phyloP scores from a whole-genome alignment of 2,329 filamentous ascomycete species.

The Podosphaera xanthii region DNA sequence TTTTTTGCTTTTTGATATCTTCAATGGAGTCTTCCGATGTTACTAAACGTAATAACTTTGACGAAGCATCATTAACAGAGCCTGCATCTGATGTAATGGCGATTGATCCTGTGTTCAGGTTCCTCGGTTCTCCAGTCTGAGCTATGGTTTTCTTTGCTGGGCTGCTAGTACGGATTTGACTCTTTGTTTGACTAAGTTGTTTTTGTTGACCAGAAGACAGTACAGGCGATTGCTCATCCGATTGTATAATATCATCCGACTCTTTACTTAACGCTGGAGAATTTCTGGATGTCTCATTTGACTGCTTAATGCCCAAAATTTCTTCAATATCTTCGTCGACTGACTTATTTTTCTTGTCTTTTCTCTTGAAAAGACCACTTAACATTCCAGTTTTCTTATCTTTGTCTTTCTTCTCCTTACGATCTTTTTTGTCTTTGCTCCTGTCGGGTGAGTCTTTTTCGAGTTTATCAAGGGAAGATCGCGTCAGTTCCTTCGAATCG shows the following conservation, averaged over 20 bases:
- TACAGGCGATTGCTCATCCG: constrained; percentile 11
- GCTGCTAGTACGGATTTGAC: constrained; percentile 27
- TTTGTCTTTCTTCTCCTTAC: constrained; percentile 35
- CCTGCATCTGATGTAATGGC: too few relatives aligned
- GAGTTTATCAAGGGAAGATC: constrained; percentile 52
- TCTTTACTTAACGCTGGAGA: constrained; percentile 16
- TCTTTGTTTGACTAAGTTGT: constrained; percentile 21
- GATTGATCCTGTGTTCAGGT: constrained; percentile 8
- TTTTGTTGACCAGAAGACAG: constrained; percentile 22
- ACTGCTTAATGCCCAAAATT: constrained; percentile 13
- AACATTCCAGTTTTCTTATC: constrained; percentile 35
- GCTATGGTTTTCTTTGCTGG: constrained; percentile 7
- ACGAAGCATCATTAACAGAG: constrained; percentile 1
- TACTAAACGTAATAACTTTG: constrained; percentile 7
- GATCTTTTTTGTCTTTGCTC: constrained; percentile 42
- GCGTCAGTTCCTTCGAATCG: constrained; percentile 27
- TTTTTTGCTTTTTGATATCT: too few relatives aligned
- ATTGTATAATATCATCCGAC: constrained; percentile 11
- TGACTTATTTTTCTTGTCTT: constrained; percentile 24
- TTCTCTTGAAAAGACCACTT: constrained; percentile 29
- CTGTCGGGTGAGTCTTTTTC: constrained; percentile 47
- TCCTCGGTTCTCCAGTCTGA: constrained; percentile 11
- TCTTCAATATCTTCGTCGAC: constrained; percentile 30
- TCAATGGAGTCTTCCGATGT: too few relatives aligned
- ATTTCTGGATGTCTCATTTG: constrained; percentile 21